Base-by-base conservation (phyloP, 768 basidiomycete genomes). In the Russula sp. region DNA sequence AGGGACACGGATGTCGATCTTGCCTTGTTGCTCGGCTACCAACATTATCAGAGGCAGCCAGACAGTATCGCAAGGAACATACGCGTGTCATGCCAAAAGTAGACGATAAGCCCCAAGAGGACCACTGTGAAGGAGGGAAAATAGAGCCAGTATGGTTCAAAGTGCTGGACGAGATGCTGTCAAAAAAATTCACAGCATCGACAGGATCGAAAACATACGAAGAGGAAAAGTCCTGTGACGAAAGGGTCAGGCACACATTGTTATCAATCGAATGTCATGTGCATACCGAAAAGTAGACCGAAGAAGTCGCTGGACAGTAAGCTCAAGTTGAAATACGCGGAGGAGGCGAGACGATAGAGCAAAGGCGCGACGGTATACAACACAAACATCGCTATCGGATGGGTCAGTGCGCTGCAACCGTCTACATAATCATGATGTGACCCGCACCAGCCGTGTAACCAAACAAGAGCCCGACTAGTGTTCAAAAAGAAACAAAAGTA, bases 271-370 rank as follows among this genome's bases (percentile, higher is more conserved):
- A 47, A 47, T 22, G 20, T 1, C 25, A 41, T n/a, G 20, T 9
- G 68, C 68, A 3, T 53, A 72, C 73, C 92, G 69, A 94, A 90
- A 22, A 94, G 77, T 53, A 94, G 78, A 35, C 92, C 90, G 68
- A 86, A 94, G 67, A 93, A 94, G 74, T 93, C 90, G 70, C 87
- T 88, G 14, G 92, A 87, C n/a, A 94, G 81, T 10, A 93, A 73
- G 67, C 86, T 88, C 65, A 93, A 78, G 69, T 93, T 93, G 75
- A 84, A 93, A 75, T 85, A 93, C 7, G 88, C 83, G 18, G 90
- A 90, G 0, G 91, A 93, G 13, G 92, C 87, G 72, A 89, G 79
- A 60, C 92, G 87, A 73, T 93, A 93, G 43, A 94, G 73, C 65
- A 93, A 65, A n/a, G 91, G 91, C 4, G 92, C 88, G 49, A 88